Base-by-base conservation (phyloP, 1,139 yeast species). In the Chernovozyma aurita region DNA sequence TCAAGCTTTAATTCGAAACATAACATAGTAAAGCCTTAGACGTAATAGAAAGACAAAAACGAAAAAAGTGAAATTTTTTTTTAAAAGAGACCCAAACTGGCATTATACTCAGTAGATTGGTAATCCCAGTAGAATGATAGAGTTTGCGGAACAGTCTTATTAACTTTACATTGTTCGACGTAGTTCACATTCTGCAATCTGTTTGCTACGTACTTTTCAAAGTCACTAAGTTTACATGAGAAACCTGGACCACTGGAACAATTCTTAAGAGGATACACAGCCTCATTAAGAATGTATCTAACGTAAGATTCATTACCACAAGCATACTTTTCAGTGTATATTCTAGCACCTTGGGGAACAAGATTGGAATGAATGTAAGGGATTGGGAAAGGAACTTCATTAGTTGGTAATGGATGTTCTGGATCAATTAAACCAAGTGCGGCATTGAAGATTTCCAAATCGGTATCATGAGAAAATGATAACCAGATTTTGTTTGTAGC, bases 161-260 rank as follows among this genome's bases (percentile, higher is more conserved):
- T 31, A 20, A 49, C 39, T 15, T 46, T 34, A 41, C 63, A 59
- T 34, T 47, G 53, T 18, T 45, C 38, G 21, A 39, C 41, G 37
- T 40, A 51, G 40, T 49, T 42, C 30, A 41, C 42, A 16, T 47
- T 48, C n/a, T 41, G 43, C 35, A 57, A 42, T 43, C 57, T 50
- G 16, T 41, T 33, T 18, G 43, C 36, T 24, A 59, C 39, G 40
- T 53, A 56, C 5, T 43, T 30, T 38, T 51, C 50, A 40, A 43
- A 57, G 30, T 55, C 53, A 7, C 41, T 35, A 30, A 61, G 43
- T 37, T 50, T 43, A 39, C 67, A 61, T 2, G 64, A 54, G 42
- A 60, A 62, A 4, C 67, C 65, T 2, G 66, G 67, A 1, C 66
- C 66, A 29, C 45, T 39, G 27, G 56, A 47, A 38, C 62, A 57